Evolutionary conservation across 192 early-diverging fungal species (phyloP).

Genomic region (Coemansia sp.): DNA sequence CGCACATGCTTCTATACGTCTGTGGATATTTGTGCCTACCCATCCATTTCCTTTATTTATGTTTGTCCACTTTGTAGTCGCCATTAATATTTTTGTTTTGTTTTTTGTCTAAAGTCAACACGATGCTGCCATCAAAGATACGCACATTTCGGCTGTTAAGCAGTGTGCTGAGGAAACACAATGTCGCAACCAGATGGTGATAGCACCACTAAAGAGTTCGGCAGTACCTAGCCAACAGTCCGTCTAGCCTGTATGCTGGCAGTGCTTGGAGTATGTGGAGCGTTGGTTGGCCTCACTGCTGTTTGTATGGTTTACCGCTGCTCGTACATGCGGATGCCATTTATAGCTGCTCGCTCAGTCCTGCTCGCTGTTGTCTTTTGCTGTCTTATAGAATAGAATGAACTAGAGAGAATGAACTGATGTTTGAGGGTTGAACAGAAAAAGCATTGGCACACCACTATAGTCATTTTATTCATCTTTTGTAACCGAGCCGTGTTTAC

Average conservation of each 20-base stretch:
- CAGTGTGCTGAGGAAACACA: neutral
- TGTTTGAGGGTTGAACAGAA: slow-evolving; percentile 11
- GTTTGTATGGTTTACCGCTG: slow-evolving; percentile 22
- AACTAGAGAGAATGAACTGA: no score
- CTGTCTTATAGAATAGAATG: no score
- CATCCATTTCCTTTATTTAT: no score
- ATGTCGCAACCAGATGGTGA: neutral
- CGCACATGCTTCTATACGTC: no score
- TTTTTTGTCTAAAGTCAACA: neutral
- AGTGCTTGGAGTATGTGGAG: slow-evolving; percentile 20
- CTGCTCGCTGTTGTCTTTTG: slow-evolving; percentile 23
- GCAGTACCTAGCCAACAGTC: slow-evolving; percentile 6
- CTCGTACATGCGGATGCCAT: slow-evolving; percentile 7
- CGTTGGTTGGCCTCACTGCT: slow-evolving; percentile 19
- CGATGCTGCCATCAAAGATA: neutral
- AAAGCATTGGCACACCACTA: no score
- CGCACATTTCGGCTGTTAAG: neutral
- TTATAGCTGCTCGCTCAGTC: slow-evolving; percentile 21
- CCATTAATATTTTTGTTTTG: neutral
- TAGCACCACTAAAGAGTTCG: neutral
- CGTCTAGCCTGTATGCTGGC: slow-evolving; percentile 16
- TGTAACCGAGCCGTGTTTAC: no score
- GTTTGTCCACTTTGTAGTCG: no score
- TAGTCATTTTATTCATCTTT: no score
- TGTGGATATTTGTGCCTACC: no score